A percentile compares a stretch with the other conserved stretches of the same genome.
Conservation (phyloP, 2,329 filamentous ascomycete species). For the Paraphoma chrysanthemicola region DNA sequence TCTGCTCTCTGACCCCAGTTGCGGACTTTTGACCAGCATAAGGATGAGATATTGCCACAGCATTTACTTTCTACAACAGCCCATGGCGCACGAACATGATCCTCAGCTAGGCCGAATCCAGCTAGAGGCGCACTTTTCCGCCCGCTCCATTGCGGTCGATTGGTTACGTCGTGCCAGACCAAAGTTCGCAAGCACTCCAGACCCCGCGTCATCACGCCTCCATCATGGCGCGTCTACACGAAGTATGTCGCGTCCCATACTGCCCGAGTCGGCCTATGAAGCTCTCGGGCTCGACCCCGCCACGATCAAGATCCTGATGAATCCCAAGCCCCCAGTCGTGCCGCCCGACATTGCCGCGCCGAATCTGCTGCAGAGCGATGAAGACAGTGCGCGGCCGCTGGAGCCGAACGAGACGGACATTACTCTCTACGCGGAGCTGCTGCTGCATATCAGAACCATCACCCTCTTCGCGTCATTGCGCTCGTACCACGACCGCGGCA, state of each 20-base stretch:
- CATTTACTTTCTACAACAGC: background rate
- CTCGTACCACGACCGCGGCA: slow-evolving; percentile 52
- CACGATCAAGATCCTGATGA: slow-evolving; percentile 41
- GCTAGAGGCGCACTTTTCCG: background rate
- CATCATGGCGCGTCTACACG: slow-evolving; percentile 34
- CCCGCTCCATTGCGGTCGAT: slow-evolving; percentile 1
- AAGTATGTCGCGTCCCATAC: slow-evolving; percentile 41
- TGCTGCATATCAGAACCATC: slow-evolving; percentile 67
- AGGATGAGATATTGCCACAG: too few species aligned
- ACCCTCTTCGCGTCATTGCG: slow-evolving; percentile 63
- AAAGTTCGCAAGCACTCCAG: slow-evolving; percentile 2
- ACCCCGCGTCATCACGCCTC: slow-evolving; percentile 13
- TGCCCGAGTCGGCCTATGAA: slow-evolving; percentile 46
- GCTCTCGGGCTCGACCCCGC: slow-evolving; percentile 40
- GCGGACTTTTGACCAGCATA: too few species aligned
- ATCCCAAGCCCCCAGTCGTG: slow-evolving; percentile 30
- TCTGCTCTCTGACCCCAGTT: too few species aligned
- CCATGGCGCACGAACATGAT: background rate
- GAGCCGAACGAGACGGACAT: slow-evolving; percentile 41
- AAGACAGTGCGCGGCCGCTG: slow-evolving; percentile 29
- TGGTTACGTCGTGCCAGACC: slow-evolving; percentile 3
- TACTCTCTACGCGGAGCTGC: slow-evolving; percentile 64
- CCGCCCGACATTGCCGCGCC: slow-evolving; percentile 33
- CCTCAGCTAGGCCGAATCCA: background rate
- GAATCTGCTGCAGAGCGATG: slow-evolving; percentile 39